These are phyloP conservation scores for Xanthoconium stramineum DNA, from an alignment of 768 basidiomycete species.

Conservation along the genomic window DNA sequence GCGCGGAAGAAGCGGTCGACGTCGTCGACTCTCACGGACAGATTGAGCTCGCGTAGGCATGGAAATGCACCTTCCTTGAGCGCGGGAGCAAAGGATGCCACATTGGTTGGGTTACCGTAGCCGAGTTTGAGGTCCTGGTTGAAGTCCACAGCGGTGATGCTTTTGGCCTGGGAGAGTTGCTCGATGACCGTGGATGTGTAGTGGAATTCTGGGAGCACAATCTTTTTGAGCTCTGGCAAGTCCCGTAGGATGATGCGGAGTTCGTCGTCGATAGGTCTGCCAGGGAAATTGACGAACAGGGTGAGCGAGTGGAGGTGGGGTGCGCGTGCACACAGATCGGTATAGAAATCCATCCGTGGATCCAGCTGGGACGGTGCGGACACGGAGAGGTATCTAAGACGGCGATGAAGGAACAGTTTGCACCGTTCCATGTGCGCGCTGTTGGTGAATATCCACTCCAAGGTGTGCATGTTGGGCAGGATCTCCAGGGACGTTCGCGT, in stretches of 20 bases:
- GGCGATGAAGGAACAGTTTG: constrained; percentile 57
- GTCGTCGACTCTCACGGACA: constrained; percentile 45
- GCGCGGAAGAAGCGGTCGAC: constrained; percentile 43
- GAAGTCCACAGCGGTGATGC: constrained; percentile 51
- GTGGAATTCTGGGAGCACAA: constrained; percentile 52
- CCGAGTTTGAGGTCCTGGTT: constrained; percentile 50
- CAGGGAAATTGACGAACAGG: constrained; percentile 42
- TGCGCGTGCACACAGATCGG: constrained; percentile 46
- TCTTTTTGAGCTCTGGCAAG: constrained; percentile 43
- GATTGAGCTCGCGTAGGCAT: constrained; percentile 47
- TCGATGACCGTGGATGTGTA: constrained; percentile 47
- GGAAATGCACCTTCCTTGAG: constrained; percentile 52
- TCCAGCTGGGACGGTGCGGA: constrained; percentile 23
- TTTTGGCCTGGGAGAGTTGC: constrained; percentile 39
- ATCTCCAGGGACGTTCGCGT: constrained; percentile 52
- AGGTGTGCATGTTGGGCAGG: constrained; percentile 50
- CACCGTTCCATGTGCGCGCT: constrained; percentile 32
- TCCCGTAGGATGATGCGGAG: constrained; percentile 38
- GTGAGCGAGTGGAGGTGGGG: constrained; percentile 48
- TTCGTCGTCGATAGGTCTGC: constrained; percentile 39
- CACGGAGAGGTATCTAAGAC: constrained; percentile 40
- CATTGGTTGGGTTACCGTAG: constrained; percentile 42
- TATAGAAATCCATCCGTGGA: constrained; percentile 23
- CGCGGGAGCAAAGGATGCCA: constrained; percentile 41
- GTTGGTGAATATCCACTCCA: constrained; percentile 44